Base-by-base conservation (phyloP, 768 basidiomycete genomes). In the Russula earlei region DNA sequence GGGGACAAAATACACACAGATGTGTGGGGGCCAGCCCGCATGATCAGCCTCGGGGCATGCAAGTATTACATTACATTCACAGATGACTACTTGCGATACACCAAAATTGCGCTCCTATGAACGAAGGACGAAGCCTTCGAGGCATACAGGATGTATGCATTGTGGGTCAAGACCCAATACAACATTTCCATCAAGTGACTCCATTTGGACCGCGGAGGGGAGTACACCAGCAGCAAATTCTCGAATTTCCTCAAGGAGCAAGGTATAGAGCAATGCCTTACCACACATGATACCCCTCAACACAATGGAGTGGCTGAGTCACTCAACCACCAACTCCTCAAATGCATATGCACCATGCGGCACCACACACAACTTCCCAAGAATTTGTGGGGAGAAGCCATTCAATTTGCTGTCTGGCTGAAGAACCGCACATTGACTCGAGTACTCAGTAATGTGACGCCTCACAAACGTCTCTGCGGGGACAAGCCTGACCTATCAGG, bases 221-320 rank as follows among this genome's bases (percentile, higher is more conserved):
- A 72, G 57, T 71, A 63, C 49, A 51, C 63, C 27, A 63, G 57
- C 40, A 49, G 64, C 3, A 48, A 48, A 5, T 68, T 71, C 24
- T 60, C 52, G 9, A n/a, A 44, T 0, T 61, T 62, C 24, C 59
- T 71, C 1, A 49, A 58, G 1, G 37, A 53, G 2, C 53, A 62
- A n/a, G 68, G 68, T 0, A 67, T 59, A 0, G 56, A 49, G 6
- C 63, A 55, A 0, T 45, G 58, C 12, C 59, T 64, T 34, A 70
- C 67, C 20, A 62, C 63, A 0, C 68, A 65, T 9, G 56, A 67
- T 36, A 67, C 62, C 0, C 70, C 70, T 2, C 62, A 72, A 36
- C 67, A 73, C 56, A 74, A 74, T 52, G n/a, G 70, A 15, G 54
- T 75, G 11, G 69, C 72, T 0, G 73, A 77, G 55, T 59, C 67